Conservation (phyloP, 768 basidiomycete genomes). For the Amanita phalloides region DNA sequence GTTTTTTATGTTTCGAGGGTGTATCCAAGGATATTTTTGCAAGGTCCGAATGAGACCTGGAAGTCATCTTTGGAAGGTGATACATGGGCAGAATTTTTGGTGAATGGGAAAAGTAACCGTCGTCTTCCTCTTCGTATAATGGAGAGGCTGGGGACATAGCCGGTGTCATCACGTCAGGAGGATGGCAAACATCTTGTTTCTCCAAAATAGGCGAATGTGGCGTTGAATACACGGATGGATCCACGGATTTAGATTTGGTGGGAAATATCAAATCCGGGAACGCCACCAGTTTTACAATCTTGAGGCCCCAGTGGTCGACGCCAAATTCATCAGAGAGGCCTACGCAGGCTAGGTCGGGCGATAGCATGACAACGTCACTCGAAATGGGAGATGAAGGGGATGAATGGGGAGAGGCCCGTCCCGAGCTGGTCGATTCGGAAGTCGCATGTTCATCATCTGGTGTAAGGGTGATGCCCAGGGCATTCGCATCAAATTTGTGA, state of each 20-base stretch:
- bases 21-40: constrained; percentile 20
- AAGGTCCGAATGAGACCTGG: constrained; percentile 34
- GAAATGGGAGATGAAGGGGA: constrained; percentile 45
- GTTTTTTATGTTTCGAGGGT: constrained; percentile 23
- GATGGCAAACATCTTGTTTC: constrained; percentile 4
- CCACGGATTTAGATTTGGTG: constrained; percentile 9
- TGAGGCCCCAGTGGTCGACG: constrained; percentile 63
- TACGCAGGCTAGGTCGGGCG: constrained; percentile 68
- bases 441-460: constrained; percentile 3
- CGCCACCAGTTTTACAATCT: constrained; percentile 69
- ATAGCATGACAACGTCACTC: constrained; percentile 49
- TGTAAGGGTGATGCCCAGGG: not conserved
- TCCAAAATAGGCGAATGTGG: constrained; percentile 6
- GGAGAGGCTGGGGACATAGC: not conserved
- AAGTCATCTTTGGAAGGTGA: constrained; percentile 23
- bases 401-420: constrained; percentile 11
- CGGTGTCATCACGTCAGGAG: constrained; percentile 2
- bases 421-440: not conserved
- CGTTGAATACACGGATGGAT: constrained; percentile 6
- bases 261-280: constrained; percentile 58
- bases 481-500: constrained; percentile 23
- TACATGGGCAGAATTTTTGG: constrained; percentile 28
- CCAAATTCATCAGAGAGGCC: constrained; percentile 57
- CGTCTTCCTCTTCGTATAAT: constrained; percentile 26
- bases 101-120: constrained; percentile 54